These are phyloP conservation scores for Saccharomycopsis sp. DNA, from an alignment of 805 yeast species.

Conservation along the genomic window DNA sequence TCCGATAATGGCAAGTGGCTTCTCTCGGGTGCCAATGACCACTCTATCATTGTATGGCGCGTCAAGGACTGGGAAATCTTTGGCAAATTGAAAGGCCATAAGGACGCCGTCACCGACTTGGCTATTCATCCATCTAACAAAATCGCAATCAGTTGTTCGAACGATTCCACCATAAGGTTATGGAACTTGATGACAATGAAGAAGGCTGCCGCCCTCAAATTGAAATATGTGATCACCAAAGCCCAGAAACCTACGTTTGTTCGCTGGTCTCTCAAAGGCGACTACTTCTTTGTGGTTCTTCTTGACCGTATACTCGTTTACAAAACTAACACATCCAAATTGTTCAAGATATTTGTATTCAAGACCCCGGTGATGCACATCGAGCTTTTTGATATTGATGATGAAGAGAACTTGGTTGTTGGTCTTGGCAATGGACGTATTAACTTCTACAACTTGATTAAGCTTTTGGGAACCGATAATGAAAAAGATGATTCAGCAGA, in stretches of 20 bases:
- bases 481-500: constrained; percentile 27
- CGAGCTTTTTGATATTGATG: constrained; percentile 42
- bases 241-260: constrained; percentile 61
- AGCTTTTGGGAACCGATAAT: constrained; percentile 19
- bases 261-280: constrained; percentile 64
- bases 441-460: constrained; percentile 40
- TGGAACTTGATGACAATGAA: constrained; percentile 98
- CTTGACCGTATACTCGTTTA: constrained; percentile 58
- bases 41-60: constrained; percentile 86
- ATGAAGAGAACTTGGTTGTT: constrained; percentile 49
- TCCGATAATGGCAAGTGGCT: constrained; percentile 79
- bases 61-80: constrained; percentile 94
- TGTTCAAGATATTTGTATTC: constrained; percentile 45
- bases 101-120: constrained; percentile 73
- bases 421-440: constrained; percentile 72
- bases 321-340: constrained; percentile 54
- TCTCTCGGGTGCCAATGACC: constrained; percentile 85
- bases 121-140: constrained; percentile 87
- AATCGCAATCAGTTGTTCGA: constrained; percentile 84
- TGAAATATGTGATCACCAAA: constrained; percentile 47
- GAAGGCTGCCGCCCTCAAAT: constrained; percentile 78
- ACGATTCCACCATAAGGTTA: constrained; percentile 73
- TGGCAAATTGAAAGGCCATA: constrained; percentile 85
- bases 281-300: constrained; percentile 69
- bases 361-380: constrained; percentile 60